Evolutionary conservation across 495 filamentous ascomycete species (phyloP), one percentile per base, ranked within the genome.

Genomic region (Penicillium lagena): DNA sequence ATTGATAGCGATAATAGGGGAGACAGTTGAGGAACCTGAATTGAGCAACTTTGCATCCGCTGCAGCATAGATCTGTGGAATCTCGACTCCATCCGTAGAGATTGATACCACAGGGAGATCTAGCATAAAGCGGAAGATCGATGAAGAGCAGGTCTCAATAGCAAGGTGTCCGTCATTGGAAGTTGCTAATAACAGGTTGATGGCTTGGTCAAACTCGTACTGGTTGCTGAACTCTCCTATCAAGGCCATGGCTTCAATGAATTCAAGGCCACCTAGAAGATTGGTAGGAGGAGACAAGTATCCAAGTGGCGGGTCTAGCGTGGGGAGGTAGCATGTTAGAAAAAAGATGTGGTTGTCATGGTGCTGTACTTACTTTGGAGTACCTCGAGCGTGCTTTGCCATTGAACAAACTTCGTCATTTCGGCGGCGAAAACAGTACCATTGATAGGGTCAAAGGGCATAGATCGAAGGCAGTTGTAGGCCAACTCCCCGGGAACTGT

Each of bases 251-350:
- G 54, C 39, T 45, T 68, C 49, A 17, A 78, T 63, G 1, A 40
- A 13, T 14, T 60, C 55, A 7, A 80, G 53, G 2, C 52, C 65
- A 7, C 47, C 60, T 7, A 67, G 1, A 3, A 78, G 44, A 49
- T 80, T 74, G n/a, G 73, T 51, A 8, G 59, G 42, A 2, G 72
- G 75, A 44, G 76, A 68, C 43, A 76, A 71, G 48, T 80, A 80
- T 29, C 60, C 63, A 9, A 55, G 12, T 2, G 76, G 75, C 7
- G 76, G 76, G 37, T 68, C 22, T 22, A 22, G 22, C 22, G 22
- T 3, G 22, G 22, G 22, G 22, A 22, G 22, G 6, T 22, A 4
- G 22, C 22, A 22, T 22, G 22, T 22, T 22, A 22, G 22, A 22
- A 22, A 22, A 22, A 17, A 22, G 22, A 22, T 4, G 22, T 22